These are phyloP conservation scores for Huntiella savannae DNA, from an alignment of 2,329 filamentous ascomycete genomes.

Conservation along the genomic window DNA sequence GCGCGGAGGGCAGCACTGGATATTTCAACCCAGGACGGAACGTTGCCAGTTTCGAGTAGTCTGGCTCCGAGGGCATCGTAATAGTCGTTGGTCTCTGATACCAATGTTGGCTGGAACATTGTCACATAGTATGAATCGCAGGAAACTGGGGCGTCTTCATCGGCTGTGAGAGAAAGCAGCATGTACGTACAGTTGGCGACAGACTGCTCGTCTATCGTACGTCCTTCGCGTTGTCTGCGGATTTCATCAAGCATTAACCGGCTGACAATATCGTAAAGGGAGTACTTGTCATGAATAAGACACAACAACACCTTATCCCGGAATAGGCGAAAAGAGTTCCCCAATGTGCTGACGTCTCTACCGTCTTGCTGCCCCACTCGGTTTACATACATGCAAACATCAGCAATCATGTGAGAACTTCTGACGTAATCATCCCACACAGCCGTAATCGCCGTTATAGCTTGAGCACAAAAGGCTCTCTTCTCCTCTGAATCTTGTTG, in stretches of 20 bases:
- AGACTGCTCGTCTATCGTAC: constrained; percentile 17
- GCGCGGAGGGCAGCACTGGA: no score
- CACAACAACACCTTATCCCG: constrained; percentile 65
- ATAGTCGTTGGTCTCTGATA: constrained; percentile 51
- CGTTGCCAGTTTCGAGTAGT: constrained; percentile 60
- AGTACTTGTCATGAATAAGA: constrained; percentile 24
- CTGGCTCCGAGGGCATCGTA: constrained; percentile 58
- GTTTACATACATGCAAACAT: constrained; percentile 96
- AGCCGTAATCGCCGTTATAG: constrained; percentile 51
- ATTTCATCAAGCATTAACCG: constrained; percentile 78
- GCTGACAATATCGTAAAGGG: constrained; percentile 58
- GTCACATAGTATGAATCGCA: constrained; percentile 19
- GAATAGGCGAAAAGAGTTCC: constrained; percentile 70
- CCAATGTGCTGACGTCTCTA: constrained; percentile 60
- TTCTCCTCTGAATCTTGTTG: background rate
- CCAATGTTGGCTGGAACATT: constrained; percentile 61
- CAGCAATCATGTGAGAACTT: constrained; percentile 90
- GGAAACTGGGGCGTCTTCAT: no score
- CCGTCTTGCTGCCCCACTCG: constrained; percentile 57
- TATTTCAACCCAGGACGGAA: constrained; percentile 42
- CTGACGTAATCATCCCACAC: constrained; percentile 80
- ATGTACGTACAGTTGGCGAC: no score
- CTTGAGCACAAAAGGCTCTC: constrained; percentile 40
- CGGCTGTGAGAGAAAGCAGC: no score
- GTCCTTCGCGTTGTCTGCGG: constrained; percentile 25